These are phyloP conservation scores for Myrica gale DNA, from an alignment of 306 rosid species.

Conservation along the genomic window DNA sequence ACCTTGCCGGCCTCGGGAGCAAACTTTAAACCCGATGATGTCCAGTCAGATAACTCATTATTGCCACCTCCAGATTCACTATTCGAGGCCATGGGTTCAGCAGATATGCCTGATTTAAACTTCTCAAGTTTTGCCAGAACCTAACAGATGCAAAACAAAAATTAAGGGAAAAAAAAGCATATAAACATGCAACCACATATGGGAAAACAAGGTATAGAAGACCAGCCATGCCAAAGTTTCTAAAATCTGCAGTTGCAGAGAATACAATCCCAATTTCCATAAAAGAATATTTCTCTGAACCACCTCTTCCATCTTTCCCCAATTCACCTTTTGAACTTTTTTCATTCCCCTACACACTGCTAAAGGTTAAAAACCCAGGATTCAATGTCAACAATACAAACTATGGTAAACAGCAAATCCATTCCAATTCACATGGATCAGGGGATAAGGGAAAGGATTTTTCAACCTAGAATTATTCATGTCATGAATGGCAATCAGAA, in stretches of 20 bases:
- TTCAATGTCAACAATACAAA: background rate
- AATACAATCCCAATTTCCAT: constrained; percentile 20
- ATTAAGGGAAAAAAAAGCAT: background rate
- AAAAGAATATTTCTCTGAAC: background rate
- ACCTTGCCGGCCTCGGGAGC: constrained; percentile 66
- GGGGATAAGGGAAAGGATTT: background rate
- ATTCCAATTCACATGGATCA: background rate
- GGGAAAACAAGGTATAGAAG: background rate
- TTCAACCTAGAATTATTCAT: background rate
- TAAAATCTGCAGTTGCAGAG: background rate
- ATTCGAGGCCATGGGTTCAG: constrained; percentile 32
- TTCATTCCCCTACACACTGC: background rate
- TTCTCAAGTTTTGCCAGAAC: constrained; percentile 78
- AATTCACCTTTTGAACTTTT: background rate
- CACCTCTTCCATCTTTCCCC: background rate
- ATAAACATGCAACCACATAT: background rate
- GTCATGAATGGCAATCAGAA: background rate
- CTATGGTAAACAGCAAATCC: background rate
- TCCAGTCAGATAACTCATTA: constrained; percentile 74
- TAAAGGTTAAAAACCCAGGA: background rate
- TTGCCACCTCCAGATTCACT: constrained; percentile 47
- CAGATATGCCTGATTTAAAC: constrained; percentile 48
- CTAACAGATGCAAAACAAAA: constrained; percentile 35
- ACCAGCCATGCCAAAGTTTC: too few species aligned
- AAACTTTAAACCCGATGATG: constrained; percentile 53